Evolutionary conservation across 2,329 filamentous ascomycete genomes (phyloP).

Genomic region (Monosporascus sp.): DNA sequence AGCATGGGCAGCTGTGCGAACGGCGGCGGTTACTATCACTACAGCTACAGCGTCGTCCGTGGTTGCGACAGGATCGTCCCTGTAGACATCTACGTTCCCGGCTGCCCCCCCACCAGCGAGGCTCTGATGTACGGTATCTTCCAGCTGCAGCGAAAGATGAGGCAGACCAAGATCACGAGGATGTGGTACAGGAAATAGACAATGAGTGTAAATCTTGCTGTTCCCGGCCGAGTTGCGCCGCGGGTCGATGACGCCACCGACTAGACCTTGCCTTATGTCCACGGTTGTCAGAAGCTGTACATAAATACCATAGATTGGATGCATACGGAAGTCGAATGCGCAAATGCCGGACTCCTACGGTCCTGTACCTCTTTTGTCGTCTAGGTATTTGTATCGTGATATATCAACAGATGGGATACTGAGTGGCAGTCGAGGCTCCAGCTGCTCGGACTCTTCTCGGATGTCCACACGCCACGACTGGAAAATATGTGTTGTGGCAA

Average conservation of each 20-base stretch:
- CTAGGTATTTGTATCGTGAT: too few species aligned
- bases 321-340: background rate
- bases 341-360: background rate
- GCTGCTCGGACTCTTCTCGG: too few species aligned
- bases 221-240: too few species aligned
- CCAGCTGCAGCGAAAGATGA: conserved; percentile 72
- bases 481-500: too few species aligned
- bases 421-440: too few species aligned
- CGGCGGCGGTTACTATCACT: conserved; percentile 82
- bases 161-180: conserved; percentile 48
- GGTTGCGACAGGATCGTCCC: conserved; percentile 73
- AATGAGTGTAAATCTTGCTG: background rate
- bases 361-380: background rate
- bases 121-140: conserved; percentile 67
- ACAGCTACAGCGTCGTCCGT: conserved; percentile 72
- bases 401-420: too few species aligned
- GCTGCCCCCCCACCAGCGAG: conserved; percentile 60
- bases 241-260: too few species aligned
- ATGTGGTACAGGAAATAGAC: conserved; percentile 55
- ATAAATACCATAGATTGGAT: background rate
- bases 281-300: background rate
- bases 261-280: background rate
- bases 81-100: conserved; percentile 75
- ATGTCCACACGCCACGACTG: too few species aligned
- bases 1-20: conserved; percentile 84